Evolutionary conservation across 371 early-diverging fungal species (phyloP).

Genomic region (Chytridium lagenaria): DNA sequence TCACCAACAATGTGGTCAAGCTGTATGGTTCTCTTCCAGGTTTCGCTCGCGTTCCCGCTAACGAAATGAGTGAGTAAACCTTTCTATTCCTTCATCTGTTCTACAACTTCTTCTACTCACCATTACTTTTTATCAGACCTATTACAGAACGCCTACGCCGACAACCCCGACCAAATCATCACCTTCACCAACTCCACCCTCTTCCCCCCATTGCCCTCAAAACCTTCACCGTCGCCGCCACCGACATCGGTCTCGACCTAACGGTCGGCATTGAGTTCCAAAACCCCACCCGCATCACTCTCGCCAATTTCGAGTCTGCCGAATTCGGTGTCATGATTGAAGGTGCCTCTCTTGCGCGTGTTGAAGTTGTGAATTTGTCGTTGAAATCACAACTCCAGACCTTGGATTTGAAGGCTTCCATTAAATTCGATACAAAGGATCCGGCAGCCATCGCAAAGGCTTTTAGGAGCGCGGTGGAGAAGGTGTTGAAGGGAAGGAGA

Average conservation of each 20-base stretch:
- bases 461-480: slow-evolving; percentile 1
- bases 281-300: slow-evolving; percentile 24
- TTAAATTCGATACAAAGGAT: slow-evolving; percentile 14
- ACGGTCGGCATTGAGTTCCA: not conserved
- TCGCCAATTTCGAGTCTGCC: not conserved
- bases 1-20: slow-evolving; percentile 5
- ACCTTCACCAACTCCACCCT: slow-evolving; percentile 15
- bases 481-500: not conserved
- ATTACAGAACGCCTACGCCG: slow-evolving; percentile 1
- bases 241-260: slow-evolving; percentile 19
- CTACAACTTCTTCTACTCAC: not conserved
- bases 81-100: not conserved
- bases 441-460: slow-evolving; percentile 7
- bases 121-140: not conserved
- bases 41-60: slow-evolving; percentile 9
- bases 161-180: slow-evolving; percentile 15
- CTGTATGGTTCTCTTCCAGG: not conserved
- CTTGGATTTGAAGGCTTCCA: not conserved
- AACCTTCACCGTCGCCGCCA: not conserved
- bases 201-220: slow-evolving; percentile 20
- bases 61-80: slow-evolving; percentile 16
- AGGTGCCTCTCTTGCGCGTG: not conserved
- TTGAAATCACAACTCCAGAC: slow-evolving; percentile 16
- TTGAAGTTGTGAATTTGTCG: not conserved
- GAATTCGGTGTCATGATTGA: slow-evolving; percentile 20